Evolutionary conservation across 345 rosid species (phyloP).

Genomic region (Pseudoturritis turrita): DNA sequence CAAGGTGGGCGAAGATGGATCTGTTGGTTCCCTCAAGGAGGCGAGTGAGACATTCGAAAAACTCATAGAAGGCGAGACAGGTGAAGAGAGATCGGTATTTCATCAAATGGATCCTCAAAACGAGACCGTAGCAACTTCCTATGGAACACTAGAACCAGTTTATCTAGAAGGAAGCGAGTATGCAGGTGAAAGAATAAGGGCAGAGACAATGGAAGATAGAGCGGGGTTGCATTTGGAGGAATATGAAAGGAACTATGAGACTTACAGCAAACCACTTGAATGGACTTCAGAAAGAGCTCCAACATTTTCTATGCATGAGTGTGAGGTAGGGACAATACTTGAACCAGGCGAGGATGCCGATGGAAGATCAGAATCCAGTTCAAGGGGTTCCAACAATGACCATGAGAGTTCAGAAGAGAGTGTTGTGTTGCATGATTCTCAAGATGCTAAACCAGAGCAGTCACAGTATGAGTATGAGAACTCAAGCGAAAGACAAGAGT

Average conservation of each 20-base stretch:
- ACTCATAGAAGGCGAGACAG: background rate
- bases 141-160: constrained; percentile 14
- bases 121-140: background rate
- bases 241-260: constrained; percentile 27
- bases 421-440: background rate
- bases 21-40: background rate
- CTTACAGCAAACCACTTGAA: constrained; percentile 1
- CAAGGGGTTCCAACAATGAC: constrained; percentile 7
- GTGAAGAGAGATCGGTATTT: constrained; percentile 1
- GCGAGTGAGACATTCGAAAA: background rate
- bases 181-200: constrained; percentile 20
- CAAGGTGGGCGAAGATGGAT: constrained; percentile 6
- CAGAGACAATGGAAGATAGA: constrained; percentile 31
- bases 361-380: background rate
- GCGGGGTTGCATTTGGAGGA: constrained; percentile 29
- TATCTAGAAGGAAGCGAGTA: constrained; percentile 5
- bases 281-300: constrained; percentile 22
- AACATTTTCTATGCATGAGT: background rate
- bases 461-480: constrained; percentile 5
- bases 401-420: constrained; percentile 7
- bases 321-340: background rate
- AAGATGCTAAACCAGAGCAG: constrained; percentile 4
- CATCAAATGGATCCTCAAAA: background rate
- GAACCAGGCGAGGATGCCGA: constrained; percentile 15
- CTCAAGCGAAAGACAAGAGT: constrained; percentile 6